Conservation (phyloP, 2,329 filamentous ascomycete species). For the Pseudogymnoascus sp. region DNA sequence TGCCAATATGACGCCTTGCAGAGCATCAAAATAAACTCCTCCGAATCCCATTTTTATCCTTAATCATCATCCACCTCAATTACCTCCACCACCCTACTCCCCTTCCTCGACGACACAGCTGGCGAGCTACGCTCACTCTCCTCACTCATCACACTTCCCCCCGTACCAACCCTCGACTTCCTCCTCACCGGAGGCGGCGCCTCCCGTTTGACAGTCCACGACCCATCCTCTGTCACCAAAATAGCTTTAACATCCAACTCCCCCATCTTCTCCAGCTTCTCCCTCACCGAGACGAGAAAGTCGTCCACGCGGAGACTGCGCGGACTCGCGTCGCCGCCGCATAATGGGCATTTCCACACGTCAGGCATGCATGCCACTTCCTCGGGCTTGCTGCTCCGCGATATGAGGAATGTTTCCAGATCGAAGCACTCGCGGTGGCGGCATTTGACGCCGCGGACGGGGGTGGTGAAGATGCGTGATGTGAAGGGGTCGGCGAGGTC, state of each 20-base stretch:
- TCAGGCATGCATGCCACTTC: conserved; percentile 53
- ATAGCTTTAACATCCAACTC: conserved; percentile 52
- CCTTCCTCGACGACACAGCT: conserved; percentile 14
- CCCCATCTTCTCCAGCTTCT: conserved; percentile 42
- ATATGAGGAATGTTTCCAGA: conserved; percentile 69
- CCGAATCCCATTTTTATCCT: conserved; percentile 11
- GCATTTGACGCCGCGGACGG: conserved; percentile 64
- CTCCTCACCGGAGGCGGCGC: conserved; percentile 16
- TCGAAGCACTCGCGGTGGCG: conserved; percentile 85
- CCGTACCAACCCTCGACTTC: conserved; percentile 16
- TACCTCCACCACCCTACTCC: conserved; percentile 18
- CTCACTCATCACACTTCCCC: conserved; percentile 19
- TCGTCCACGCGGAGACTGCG: conserved; percentile 62
- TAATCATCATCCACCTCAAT: conserved; percentile 25
- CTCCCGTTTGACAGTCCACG: conserved; percentile 50
- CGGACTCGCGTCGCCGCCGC: conserved; percentile 68
- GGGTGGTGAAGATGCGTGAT: conserved; percentile 55
- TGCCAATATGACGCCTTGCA: neutral
- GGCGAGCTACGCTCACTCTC: neutral
- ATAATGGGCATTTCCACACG: conserved; percentile 83
- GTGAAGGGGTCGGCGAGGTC: conserved; percentile 62
- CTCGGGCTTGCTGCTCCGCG: conserved; percentile 43
- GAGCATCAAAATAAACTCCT: neutral
- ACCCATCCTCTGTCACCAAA: conserved; percentile 54
- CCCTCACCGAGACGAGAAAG: conserved; percentile 59